These are phyloP conservation scores for Tolypocladium sp. DNA, from an alignment of 2,329 filamentous ascomycete species.

Conservation along the genomic window DNA sequence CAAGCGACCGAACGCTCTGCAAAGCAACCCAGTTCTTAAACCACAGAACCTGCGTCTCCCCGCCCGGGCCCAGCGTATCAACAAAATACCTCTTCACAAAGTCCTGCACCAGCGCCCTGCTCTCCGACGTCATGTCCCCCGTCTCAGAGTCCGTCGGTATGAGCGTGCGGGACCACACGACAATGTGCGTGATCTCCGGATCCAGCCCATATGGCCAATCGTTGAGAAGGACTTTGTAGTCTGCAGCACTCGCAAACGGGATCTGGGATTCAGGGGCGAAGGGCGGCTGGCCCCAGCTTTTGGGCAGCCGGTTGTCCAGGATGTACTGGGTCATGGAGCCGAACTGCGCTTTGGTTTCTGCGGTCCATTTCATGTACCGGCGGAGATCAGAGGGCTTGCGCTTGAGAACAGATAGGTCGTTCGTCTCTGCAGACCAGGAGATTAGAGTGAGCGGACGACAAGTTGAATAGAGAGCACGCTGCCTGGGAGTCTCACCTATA, in stretches of 20 bases:
- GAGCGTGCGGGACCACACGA: conserved; percentile 82
- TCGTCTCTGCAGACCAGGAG: conserved; percentile 28
- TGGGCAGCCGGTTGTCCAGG: conserved; percentile 58
- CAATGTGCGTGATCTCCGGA: conserved; percentile 63
- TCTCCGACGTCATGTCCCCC: conserved; percentile 63
- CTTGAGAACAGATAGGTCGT: conserved; percentile 65
- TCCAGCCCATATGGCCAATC: conserved; percentile 88
- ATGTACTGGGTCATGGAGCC: conserved; percentile 76
- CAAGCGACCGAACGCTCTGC: conserved; percentile 79
- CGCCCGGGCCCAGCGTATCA: conserved; percentile 39
- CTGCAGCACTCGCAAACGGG: conserved; percentile 44
- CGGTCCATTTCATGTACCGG: conserved; percentile 70
- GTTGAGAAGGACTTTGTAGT: conserved; percentile 69
- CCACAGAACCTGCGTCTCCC: conserved; percentile 58
- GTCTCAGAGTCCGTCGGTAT: conserved; percentile 62
- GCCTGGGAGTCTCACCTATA: conserved; percentile 38
- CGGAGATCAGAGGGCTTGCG: conserved; percentile 73
- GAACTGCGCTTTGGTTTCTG: conserved; percentile 59
- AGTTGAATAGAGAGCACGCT: background rate
- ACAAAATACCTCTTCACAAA: conserved; percentile 67
- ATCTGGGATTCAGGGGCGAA: conserved; percentile 40
- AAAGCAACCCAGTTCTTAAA: conserved; percentile 91
- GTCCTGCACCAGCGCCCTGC: conserved; percentile 51
- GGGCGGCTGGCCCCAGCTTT: conserved; percentile 53
- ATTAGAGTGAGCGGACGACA: background rate